These are phyloP conservation scores for Colletotrichum sp. DNA, from an alignment of 2,329 filamentous ascomycete species.

Conservation along the genomic window DNA sequence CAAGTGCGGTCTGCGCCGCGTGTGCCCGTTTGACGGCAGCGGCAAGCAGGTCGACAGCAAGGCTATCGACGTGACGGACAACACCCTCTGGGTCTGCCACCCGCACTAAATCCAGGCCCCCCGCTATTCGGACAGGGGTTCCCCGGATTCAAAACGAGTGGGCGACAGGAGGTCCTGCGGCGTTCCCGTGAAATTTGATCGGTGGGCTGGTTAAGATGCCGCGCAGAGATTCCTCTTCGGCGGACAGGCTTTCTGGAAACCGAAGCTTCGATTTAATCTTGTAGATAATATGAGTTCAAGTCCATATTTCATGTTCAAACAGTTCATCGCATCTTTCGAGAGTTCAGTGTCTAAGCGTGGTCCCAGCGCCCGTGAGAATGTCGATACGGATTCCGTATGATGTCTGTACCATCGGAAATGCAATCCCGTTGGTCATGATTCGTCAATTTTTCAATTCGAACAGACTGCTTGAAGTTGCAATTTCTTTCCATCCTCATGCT, in stretches of 20 bases:
- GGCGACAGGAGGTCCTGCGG: neutral
- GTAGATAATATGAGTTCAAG: neutral
- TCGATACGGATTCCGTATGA: rapidly evolving
- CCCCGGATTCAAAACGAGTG: neutral
- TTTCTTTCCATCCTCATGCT: neutral
- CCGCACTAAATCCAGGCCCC: neutral
- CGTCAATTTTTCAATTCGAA: neutral
- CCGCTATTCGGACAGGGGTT: neutral
- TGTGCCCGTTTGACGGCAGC: neutral
- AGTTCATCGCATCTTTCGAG: neutral
- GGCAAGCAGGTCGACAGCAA: neutral
- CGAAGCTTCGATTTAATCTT: neutral
- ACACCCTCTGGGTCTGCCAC: conserved; percentile 4
- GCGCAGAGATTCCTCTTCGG: neutral
- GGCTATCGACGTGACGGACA: neutral
- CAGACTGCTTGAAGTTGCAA: neutral
- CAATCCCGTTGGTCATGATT: neutral
- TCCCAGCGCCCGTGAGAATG: neutral
- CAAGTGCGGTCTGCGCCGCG: neutral
- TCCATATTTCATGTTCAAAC: neutral
- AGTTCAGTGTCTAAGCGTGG: neutral
- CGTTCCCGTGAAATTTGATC: neutral
- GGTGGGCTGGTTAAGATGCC: neutral
- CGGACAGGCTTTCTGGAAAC: neutral
- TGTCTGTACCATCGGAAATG: neutral